Percentiles rank a stretch among this genome's conserved stretches.
Evolutionary conservation across 345 rosid species (phyloP).

Genomic region (Dipteronia sinensis): DNA sequence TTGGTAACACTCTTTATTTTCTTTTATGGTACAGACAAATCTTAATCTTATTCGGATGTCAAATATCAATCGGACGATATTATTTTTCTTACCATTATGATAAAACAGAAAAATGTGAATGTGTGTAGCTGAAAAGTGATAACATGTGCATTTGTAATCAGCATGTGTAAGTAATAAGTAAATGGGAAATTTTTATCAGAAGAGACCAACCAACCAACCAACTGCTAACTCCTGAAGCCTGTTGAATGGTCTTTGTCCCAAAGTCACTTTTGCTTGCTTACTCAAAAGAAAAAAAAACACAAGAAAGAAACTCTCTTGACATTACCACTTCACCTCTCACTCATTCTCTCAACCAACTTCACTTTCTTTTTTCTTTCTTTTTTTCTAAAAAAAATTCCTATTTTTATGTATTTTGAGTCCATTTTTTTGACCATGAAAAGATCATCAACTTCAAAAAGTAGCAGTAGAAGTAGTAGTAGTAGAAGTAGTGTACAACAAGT

Average conservation of each 20-base stretch:
- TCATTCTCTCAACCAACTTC: conserved; percentile 26
- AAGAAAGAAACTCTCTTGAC: conserved; percentile 9
- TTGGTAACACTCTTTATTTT: no score
- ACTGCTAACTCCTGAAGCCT: conserved; percentile 1
- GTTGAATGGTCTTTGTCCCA: conserved; percentile 21
- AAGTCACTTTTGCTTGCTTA: conserved; percentile 30
- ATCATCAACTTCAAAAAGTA: conserved; percentile 30
- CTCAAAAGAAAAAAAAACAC: conserved; percentile 7
- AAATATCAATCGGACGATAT: no score
- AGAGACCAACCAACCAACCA: conserved; percentile 4
- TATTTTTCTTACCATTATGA: no score
- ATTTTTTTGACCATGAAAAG: conserved; percentile 30
- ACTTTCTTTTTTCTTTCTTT: not conserved
- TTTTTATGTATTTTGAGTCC: not conserved
- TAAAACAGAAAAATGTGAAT: no score
- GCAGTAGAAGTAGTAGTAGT: not conserved
- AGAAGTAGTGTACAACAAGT: not conserved
- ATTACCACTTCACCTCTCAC: conserved; percentile 22
- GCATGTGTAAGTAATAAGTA: no score
- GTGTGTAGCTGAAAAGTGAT: no score
- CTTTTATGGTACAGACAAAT: no score
- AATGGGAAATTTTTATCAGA: not conserved
- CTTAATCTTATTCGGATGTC: no score
- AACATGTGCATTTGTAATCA: no score
- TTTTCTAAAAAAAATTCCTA: not conserved